Evolutionary conservation across 257 asterid species (phyloP).

Genomic region (Petunia axillaris): DNA sequence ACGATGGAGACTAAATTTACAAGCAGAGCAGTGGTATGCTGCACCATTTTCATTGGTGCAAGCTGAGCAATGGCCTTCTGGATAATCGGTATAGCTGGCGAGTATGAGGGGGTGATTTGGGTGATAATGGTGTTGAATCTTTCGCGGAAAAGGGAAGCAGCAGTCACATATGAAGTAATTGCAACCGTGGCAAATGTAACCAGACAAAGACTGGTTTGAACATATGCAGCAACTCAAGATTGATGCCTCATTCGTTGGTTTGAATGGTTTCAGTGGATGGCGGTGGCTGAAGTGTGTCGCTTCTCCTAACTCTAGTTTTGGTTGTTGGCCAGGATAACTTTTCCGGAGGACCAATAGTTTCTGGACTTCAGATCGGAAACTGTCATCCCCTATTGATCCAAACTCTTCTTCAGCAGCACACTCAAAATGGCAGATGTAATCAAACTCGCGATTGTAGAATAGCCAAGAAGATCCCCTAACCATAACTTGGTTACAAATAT

Average conservation of each 20-base stretch:
- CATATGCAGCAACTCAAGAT: not conserved
- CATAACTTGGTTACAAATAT: conserved; percentile 4
- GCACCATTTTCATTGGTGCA: not conserved
- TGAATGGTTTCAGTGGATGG: not conserved
- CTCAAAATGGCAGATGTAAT: conserved; percentile 15
- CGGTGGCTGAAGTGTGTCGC: conserved; percentile 10
- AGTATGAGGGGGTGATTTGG: not conserved
- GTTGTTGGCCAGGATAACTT: not conserved
- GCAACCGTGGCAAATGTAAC: conserved; percentile 14
- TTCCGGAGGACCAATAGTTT: not conserved
- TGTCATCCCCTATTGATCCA: not conserved
- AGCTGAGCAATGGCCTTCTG: not conserved
- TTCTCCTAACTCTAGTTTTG: not conserved
- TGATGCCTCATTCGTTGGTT: not conserved
- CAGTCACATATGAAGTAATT: not conserved
- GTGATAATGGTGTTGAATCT: not conserved
- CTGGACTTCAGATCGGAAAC: conserved; percentile 14
- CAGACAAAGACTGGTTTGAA: fast-evolving
- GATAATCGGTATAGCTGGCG: not conserved
- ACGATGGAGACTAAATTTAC: conserved; percentile 1
- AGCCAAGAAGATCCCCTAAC: not conserved
- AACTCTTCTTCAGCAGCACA: conserved; percentile 15
- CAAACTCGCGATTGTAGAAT: conserved; percentile 4
- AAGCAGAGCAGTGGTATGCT: not conserved
- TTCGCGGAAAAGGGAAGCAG: not conserved